Evolutionary conservation across 495 filamentous ascomycete genomes (phyloP).

Genomic region (Lophiotrema nucula): DNA sequence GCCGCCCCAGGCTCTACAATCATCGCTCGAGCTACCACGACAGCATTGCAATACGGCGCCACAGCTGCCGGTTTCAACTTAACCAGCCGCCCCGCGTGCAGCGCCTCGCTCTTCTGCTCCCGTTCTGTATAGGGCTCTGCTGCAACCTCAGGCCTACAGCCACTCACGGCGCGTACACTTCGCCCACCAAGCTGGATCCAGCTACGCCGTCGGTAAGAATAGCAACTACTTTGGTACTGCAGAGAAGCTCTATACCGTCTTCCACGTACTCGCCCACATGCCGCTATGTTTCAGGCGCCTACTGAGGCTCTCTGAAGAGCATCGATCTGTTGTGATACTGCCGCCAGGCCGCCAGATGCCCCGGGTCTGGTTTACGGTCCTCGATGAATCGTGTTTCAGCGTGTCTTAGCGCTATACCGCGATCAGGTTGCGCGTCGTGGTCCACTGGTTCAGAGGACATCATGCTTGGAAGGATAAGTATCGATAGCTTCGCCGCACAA

Average conservation of each 20-base stretch:
- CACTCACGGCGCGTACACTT: constrained; percentile 17
- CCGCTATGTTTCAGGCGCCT: constrained; percentile 25
- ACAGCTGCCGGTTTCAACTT: constrained; percentile 18
- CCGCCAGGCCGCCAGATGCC: constrained; percentile 17
- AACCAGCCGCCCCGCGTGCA: constrained; percentile 22
- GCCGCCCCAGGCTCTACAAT: constrained; percentile 5
- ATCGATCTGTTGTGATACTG: constrained; percentile 25
- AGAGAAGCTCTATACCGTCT: background rate
- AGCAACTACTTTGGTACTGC: background rate
- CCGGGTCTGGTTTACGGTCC: constrained; percentile 9
- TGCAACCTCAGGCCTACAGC: constrained; percentile 22
- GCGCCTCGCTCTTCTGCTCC: constrained; percentile 11
- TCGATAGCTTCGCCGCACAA: constrained; percentile 33
- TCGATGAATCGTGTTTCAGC: constrained; percentile 30
- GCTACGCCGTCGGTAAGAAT: constrained; percentile 4
- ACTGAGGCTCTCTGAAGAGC: constrained; percentile 9
- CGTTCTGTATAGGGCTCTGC: constrained; percentile 9
- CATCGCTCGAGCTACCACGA: constrained; percentile 6
- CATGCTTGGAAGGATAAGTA: constrained; percentile 29
- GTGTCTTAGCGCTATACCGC: constrained; percentile 27
- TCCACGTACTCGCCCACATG: constrained; percentile 27
- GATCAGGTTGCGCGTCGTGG: constrained; percentile 15
- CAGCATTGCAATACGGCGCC: constrained; percentile 16
- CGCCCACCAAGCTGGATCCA: constrained; percentile 5
- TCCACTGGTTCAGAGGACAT: constrained; percentile 28